Conservation (phyloP, 2,329 filamentous ascomycete species). For the Hawksworthiomyces lignivorus region DNA sequence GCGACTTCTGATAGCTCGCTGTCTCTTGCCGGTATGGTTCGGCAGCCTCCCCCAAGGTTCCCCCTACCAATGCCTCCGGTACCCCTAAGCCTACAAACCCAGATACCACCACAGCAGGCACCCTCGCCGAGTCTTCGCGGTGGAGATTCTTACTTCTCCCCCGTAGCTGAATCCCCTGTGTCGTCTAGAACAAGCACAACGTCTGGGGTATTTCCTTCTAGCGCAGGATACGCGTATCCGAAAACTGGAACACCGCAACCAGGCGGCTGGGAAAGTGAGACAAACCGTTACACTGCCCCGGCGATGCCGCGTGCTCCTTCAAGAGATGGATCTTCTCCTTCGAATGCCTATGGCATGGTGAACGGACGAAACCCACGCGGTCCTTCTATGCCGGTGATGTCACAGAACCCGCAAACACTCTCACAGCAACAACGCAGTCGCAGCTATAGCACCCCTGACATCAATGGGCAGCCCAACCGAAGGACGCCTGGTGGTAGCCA, state of each 20-base stretch:
- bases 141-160: slow-evolving; percentile 91
- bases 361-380: slow-evolving; percentile 58
- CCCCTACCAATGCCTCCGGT: slow-evolving; percentile 52
- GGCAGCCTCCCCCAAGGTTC: slow-evolving; percentile 63
- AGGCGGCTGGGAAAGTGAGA: slow-evolving; percentile 55
- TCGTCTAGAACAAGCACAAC: slow-evolving; percentile 68
- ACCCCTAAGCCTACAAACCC: slow-evolving; percentile 63
- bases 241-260: slow-evolving; percentile 63
- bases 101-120: slow-evolving; percentile 29
- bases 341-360: slow-evolving; percentile 52
- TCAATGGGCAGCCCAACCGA: slow-evolving; percentile 61
- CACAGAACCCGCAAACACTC: slow-evolving; percentile 42
- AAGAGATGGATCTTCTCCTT: slow-evolving; percentile 60
- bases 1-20: slow-evolving; percentile 63
- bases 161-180: slow-evolving; percentile 68
- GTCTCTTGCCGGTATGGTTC: slow-evolving; percentile 48
- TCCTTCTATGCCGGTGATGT: slow-evolving; percentile 71
- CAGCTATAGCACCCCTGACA: slow-evolving; percentile 93
- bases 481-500: slow-evolving; percentile 47
- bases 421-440: slow-evolving; percentile 66
- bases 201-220: slow-evolving; percentile 59
- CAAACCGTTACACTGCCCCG: slow-evolving; percentile 77
- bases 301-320: slow-evolving; percentile 77
- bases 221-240: slow-evolving; percentile 58
- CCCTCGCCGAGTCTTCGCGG: slow-evolving; percentile 54